Conservation (phyloP, 2,329 filamentous ascomycete species). For the Achaetomium macrosporum region DNA sequence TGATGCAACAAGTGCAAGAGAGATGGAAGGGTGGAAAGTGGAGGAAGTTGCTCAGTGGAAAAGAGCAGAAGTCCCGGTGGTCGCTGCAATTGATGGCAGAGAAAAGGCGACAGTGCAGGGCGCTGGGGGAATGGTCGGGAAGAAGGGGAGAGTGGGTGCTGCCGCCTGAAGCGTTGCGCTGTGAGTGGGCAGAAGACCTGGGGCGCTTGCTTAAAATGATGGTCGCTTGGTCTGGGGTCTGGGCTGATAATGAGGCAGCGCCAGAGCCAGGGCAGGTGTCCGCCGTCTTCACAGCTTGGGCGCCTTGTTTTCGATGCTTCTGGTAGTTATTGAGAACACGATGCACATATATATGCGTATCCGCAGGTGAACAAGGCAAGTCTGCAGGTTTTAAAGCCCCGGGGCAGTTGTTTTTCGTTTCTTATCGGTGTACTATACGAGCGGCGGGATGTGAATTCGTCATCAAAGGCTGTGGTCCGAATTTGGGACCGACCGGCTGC, state of each 20-base stretch:
- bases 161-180: slow-evolving; percentile 17
- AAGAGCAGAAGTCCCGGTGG: slow-evolving; percentile 17
- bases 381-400: not conserved
- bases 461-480: slow-evolving; percentile 5
- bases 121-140: slow-evolving; percentile 22
- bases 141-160: slow-evolving; percentile 20
- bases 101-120: slow-evolving; percentile 21
- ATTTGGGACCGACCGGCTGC: not conserved
- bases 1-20: slow-evolving; percentile 16
- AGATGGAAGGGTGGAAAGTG: slow-evolving; percentile 21
- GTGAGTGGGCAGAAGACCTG: slow-evolving; percentile 22
- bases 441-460: slow-evolving; percentile 6
- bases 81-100: slow-evolving; percentile 26
- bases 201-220: slow-evolving; percentile 21
- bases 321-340: no score
- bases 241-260: slow-evolving; percentile 19
- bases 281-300: not conserved
- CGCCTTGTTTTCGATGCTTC: not conserved
- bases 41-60: slow-evolving; percentile 19
- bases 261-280: slow-evolving; percentile 7
- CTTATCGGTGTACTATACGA: not conserved
- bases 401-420: not conserved
- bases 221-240: slow-evolving; percentile 23
- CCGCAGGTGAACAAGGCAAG: not conserved
- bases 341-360: no score